Percentiles rank a stretch among this genome's conserved stretches.
Conservation (phyloP, 2,329 filamentous ascomycete species). For the Talaromyces sp. region DNA sequence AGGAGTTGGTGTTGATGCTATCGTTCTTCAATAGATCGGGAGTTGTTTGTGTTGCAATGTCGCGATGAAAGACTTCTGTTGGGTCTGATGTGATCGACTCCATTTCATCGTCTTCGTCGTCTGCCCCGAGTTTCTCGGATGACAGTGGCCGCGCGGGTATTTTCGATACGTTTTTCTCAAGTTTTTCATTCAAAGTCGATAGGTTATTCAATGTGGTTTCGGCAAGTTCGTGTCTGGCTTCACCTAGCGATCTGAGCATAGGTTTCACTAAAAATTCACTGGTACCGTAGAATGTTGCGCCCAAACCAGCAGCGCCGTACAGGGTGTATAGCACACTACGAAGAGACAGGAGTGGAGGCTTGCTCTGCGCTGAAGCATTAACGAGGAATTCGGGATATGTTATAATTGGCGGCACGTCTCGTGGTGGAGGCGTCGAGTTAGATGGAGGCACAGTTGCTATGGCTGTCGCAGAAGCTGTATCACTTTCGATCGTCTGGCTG, state of each 20-base stretch:
- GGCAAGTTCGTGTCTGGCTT: constrained; percentile 55
- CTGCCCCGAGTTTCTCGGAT: constrained; percentile 21
- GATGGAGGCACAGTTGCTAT: constrained; percentile 41
- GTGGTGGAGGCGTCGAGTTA: constrained; percentile 21
- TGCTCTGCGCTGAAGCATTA: constrained; percentile 36
- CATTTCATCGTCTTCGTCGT: constrained; percentile 26
- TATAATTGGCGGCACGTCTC: constrained; percentile 56
- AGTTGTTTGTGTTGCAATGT: constrained; percentile 59
- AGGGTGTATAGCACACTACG: constrained; percentile 52
- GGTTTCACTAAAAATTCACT: constrained; percentile 56
- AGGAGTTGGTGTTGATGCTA: constrained; percentile 20
- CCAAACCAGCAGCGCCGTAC: constrained; percentile 53
- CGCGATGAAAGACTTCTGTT: constrained; percentile 59
- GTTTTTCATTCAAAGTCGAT: constrained; percentile 51
- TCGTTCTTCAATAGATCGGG: constrained; percentile 29
- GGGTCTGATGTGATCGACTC: constrained; percentile 53
- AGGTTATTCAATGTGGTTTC: constrained; percentile 49
- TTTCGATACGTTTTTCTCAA: constrained; percentile 48
- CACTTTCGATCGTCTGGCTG: constrained; percentile 10
- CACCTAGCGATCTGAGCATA: constrained; percentile 51
- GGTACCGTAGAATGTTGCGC: constrained; percentile 53
- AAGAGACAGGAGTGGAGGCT: constrained; percentile 56
- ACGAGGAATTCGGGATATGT: constrained; percentile 63
- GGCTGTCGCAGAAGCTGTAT: constrained; percentile 32
- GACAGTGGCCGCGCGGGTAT: constrained; percentile 37